phyloP scores from a whole-genome alignment of 495 filamentous ascomycete species.

The Podospora australis region DNA sequence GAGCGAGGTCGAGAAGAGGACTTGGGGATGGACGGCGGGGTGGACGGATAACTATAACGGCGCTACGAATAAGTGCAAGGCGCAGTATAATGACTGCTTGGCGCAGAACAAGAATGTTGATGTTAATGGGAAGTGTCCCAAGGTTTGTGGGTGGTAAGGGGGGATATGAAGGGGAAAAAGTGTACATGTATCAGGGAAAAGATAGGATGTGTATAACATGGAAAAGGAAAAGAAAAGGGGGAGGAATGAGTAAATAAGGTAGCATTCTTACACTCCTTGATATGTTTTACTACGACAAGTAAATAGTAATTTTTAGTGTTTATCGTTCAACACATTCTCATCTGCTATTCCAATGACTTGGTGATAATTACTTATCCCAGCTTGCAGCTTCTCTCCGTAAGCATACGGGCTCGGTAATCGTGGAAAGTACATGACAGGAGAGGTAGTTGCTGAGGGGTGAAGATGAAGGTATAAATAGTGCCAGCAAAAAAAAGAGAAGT shows the following conservation, averaged over 20 bases:
- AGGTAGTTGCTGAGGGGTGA: too few relatives aligned
- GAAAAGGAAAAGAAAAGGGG: not conserved
- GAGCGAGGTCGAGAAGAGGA: conserved; percentile 11
- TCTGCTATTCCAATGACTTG: too few relatives aligned
- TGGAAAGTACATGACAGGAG: too few relatives aligned
- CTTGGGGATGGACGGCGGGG: not conserved
- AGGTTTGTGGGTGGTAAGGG: conserved; percentile 4
- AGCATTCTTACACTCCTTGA: conserved; percentile 13
- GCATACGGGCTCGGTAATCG: too few relatives aligned
- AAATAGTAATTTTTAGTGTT: conserved; percentile 12
- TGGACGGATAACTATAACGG: conserved; percentile 21
- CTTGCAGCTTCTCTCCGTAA: too few relatives aligned
- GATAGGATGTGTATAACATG: not conserved
- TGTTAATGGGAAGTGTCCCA: conserved; percentile 18
- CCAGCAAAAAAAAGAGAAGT: too few relatives aligned
- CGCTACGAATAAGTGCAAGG: conserved; percentile 32
- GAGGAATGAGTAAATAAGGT: not conserved
- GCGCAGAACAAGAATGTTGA: conserved; percentile 7
- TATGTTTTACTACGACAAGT: too few relatives aligned
- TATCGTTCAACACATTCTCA: too few relatives aligned
- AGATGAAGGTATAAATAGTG: too few relatives aligned
- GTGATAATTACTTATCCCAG: too few relatives aligned
- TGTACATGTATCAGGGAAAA: too few relatives aligned
- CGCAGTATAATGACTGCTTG: conserved; percentile 38
- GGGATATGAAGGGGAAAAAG: not conserved